Conservation (phyloP, 2,329 filamentous ascomycete genomes). For the Aureobasidium sp. region DNA sequence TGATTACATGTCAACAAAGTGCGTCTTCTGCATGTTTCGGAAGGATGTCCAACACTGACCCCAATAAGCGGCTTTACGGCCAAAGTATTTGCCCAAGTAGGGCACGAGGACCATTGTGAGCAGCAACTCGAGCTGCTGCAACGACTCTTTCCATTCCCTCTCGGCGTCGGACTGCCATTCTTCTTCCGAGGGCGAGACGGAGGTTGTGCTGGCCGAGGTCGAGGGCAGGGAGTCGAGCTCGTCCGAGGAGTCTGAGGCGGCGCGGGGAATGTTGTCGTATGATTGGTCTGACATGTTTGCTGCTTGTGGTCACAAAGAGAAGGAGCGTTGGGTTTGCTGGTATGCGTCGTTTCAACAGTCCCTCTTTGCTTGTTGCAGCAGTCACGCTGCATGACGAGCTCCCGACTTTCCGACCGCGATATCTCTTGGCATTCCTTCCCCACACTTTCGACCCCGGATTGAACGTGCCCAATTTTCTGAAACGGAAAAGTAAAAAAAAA, state of each 20-base stretch:
- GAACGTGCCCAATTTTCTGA: background rate
- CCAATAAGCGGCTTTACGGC: conserved; percentile 92
- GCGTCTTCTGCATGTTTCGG: background rate
- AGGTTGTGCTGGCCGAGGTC: conserved; percentile 44
- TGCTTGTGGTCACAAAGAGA: background rate
- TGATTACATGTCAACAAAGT: conserved; percentile 20
- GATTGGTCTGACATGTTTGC: conserved; percentile 28
- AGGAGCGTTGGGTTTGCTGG: background rate
- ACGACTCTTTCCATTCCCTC: conserved; percentile 85
- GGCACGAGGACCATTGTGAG: conserved; percentile 92
- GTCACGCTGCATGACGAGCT: background rate
- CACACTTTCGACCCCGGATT: background rate
- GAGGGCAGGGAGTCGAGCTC: conserved; percentile 46
- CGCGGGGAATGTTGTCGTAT: conserved; percentile 41
- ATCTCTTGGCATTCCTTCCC: background rate
- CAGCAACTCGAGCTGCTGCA: conserved; percentile 88
- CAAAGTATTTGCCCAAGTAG: conserved; percentile 90
- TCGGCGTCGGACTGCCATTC: conserved; percentile 75
- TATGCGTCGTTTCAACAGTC: background rate
- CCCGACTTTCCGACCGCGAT: background rate
- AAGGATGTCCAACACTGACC: conserved; percentile 55
- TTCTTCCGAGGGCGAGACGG: conserved; percentile 38
- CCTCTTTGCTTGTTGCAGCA: background rate
- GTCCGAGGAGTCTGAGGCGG: conserved; percentile 22
- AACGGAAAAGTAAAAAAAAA: background rate